Evolutionary conservation across 1,139 yeast species (phyloP).

Genomic region (Yarrowia galli): DNA sequence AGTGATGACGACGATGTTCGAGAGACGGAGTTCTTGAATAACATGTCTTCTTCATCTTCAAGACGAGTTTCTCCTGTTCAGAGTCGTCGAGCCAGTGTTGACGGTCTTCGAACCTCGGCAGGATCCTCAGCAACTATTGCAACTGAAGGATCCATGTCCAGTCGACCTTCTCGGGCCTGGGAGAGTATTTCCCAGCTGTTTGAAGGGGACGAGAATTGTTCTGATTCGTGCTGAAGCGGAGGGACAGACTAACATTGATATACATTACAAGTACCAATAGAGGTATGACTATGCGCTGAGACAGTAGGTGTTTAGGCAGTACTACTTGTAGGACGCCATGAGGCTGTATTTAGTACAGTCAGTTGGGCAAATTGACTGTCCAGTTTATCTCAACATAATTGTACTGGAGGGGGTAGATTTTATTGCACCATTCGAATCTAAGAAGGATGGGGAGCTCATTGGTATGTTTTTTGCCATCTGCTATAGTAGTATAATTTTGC

Average conservation of each 20-base stretch:
- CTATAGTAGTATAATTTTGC: too few relatives aligned
- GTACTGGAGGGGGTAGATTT: too few relatives aligned
- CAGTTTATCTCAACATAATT: too few relatives aligned
- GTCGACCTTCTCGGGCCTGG: slow-evolving; percentile 18
- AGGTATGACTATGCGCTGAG: too few relatives aligned
- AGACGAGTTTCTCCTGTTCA: slow-evolving; percentile 18
- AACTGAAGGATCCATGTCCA: slow-evolving; percentile 10
- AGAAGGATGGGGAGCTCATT: too few relatives aligned
- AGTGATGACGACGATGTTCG: slow-evolving; percentile 34
- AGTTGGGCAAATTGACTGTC: too few relatives aligned
- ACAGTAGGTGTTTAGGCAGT: too few relatives aligned
- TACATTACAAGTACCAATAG: background rate
- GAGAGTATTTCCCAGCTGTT: slow-evolving; percentile 32
- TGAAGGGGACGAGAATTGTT: slow-evolving; percentile 35
- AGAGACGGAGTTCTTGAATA: slow-evolving; percentile 24
- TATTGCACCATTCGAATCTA: too few relatives aligned
- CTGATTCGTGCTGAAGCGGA: slow-evolving; percentile 13
- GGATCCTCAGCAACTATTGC: background rate
- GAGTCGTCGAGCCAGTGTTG: slow-evolving; percentile 25
- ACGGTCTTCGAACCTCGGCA: slow-evolving; percentile 3
- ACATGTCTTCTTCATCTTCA: slow-evolving; percentile 21
- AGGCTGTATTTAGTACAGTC: too few relatives aligned
- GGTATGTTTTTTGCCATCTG: too few relatives aligned
- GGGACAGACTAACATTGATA: background rate
- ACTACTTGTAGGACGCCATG: too few relatives aligned